These are phyloP conservation scores for Lodderomyces elongisporus DNA, from an alignment of 1,139 yeast genomes.

Conservation along the genomic window DNA sequence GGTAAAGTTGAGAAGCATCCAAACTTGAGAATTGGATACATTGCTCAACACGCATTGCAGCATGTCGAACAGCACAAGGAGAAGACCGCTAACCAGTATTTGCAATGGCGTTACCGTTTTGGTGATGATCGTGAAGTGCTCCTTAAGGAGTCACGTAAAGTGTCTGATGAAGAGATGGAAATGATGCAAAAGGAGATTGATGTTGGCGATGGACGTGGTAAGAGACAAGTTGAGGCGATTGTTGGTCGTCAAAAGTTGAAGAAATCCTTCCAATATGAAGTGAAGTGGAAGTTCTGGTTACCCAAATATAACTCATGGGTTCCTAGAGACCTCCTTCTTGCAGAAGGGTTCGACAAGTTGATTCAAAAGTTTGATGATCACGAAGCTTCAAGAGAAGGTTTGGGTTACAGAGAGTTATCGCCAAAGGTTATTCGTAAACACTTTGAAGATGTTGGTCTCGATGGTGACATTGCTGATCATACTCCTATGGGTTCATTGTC, in stretches of 20 bases:
- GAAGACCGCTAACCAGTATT: constrained; percentile 93
- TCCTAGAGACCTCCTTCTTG: constrained; percentile 72
- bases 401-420: constrained; percentile 88
- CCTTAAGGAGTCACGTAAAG: constrained; percentile 86
- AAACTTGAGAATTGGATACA: constrained; percentile 94
- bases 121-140: constrained; percentile 98
- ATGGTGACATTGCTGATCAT: constrained; percentile 97
- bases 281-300: constrained; percentile 90
- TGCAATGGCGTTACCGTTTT: constrained; percentile 96
- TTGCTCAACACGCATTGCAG: constrained; percentile 97
- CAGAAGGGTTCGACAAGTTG: constrained; percentile 80
- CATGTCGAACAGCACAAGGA: constrained; percentile 97
- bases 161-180: constrained; percentile 76
- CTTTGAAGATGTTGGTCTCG: constrained; percentile 94
- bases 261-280: constrained; percentile 93
- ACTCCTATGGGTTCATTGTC: constrained; percentile 95
- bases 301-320: constrained; percentile 95
- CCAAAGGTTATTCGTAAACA: constrained; percentile 94
- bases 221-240: constrained; percentile 84
- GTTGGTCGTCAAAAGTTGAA: constrained; percentile 96
- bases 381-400: constrained; percentile 97
- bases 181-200: constrained; percentile 77
- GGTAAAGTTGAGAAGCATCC: constrained; percentile 98
- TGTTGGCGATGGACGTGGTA: constrained; percentile 83
- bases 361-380: constrained; percentile 96